Conservation (phyloP, 1,139 yeast genomes). For the Lodderomyces oxycetoniae region DNA sequence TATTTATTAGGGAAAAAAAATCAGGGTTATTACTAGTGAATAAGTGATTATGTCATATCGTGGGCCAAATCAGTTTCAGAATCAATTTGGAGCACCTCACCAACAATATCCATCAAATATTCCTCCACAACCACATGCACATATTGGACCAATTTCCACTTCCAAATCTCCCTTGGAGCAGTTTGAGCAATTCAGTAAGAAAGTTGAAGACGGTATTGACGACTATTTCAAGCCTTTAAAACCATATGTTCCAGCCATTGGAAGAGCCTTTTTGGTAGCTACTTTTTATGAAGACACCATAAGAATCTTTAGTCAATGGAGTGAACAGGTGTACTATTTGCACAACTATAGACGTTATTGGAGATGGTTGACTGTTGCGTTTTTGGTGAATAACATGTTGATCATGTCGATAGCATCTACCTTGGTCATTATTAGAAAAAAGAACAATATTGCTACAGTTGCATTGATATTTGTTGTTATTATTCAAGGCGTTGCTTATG, state of each 20-base stretch:
- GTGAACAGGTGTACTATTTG: conserved; percentile 82
- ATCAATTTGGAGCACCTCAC: conserved; percentile 22
- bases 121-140: conserved; percentile 15
- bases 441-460: conserved; percentile 67
- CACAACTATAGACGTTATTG: conserved; percentile 79
- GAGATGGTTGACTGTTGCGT: conserved; percentile 68
- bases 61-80: conserved; percentile 32
- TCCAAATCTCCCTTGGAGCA: conserved; percentile 28
- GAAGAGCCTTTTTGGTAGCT: conserved; percentile 87
- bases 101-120: conserved; percentile 12
- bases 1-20: background rate
- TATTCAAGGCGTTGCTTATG: conserved; percentile 85
- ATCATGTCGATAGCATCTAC: conserved; percentile 74
- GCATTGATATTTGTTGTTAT: conserved; percentile 69
- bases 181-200: conserved; percentile 44
- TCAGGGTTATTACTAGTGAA: background rate
- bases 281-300: conserved; percentile 90
- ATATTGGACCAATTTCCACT: conserved; percentile 25
- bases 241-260: conserved; percentile 81
- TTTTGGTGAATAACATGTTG: conserved; percentile 59
- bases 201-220: conserved; percentile 46
- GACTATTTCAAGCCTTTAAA: conserved; percentile 47
- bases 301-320: conserved; percentile 85
- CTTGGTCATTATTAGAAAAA: conserved; percentile 65
- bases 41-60: conserved; percentile 28